Evolutionary conservation across 768 basidiomycete species (phyloP).

Genomic region (Suillus decipiens): DNA sequence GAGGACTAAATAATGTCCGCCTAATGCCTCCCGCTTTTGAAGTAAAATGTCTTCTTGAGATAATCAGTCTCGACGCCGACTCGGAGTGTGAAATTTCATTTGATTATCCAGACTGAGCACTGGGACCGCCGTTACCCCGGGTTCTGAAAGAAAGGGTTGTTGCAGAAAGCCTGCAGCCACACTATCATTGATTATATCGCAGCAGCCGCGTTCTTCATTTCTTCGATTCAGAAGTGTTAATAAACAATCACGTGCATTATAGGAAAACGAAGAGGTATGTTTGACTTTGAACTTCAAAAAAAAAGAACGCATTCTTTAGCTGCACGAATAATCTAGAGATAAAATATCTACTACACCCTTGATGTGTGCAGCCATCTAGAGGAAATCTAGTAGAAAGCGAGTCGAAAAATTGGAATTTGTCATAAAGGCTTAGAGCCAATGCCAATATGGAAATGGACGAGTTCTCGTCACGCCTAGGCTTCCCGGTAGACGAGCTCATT

Average conservation of each 20-base stretch:
- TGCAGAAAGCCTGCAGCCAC: not conserved
- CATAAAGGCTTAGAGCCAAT: not conserved
- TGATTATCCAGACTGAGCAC: not conserved
- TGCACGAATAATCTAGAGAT: not conserved
- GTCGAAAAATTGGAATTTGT: not conserved
- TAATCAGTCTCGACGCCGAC: not conserved
- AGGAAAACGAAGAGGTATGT: not conserved
- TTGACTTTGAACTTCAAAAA: not conserved
- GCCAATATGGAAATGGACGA: not conserved
- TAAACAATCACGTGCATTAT: not conserved
- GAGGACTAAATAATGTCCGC: not conserved
- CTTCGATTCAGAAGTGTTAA: not conserved
- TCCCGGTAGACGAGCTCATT: conserved; percentile 44
- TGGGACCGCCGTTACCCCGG: not conserved
- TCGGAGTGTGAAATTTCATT: not conserved
- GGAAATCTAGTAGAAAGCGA: not conserved
- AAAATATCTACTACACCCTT: not conserved
- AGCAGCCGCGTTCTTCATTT: not conserved
- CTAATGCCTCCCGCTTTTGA: not conserved
- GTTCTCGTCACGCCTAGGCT: not conserved
- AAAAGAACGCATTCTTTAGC: not conserved
- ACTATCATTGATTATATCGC: not conserved
- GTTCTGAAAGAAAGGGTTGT: not conserved
- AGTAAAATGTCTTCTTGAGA: not conserved
- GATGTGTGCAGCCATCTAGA: not conserved